Conservation (phyloP, 805 yeast genomes). For the Cyberlindnera japonica region DNA sequence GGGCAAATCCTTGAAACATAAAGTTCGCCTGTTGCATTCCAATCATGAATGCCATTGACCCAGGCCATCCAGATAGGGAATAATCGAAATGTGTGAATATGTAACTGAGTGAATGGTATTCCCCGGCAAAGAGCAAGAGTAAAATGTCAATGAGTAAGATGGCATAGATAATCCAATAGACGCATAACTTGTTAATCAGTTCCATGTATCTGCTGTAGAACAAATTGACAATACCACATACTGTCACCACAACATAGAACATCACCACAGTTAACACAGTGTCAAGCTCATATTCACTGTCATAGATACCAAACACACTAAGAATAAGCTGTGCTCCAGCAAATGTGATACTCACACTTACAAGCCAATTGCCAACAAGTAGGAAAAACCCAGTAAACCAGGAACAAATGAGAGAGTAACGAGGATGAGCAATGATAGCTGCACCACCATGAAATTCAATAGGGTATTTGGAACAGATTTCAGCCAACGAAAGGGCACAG, state of each 20-base stretch:
- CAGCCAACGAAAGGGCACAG: conserved; percentile 71
- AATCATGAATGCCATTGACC: conserved; percentile 63
- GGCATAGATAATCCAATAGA: conserved; percentile 73
- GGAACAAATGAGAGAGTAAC: conserved; percentile 53
- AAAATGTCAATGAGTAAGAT: conserved; percentile 64
- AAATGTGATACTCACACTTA: conserved; percentile 68
- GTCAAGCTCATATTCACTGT: conserved; percentile 56
- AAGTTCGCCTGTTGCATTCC: conserved; percentile 78
- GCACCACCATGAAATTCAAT: conserved; percentile 76
- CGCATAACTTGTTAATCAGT: conserved; percentile 60
- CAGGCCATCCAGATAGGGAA: conserved; percentile 73
- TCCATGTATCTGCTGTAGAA: conserved; percentile 59
- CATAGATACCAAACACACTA: conserved; percentile 59
- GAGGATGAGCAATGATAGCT: conserved; percentile 60
- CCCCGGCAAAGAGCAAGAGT: conserved; percentile 51
- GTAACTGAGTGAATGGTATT: conserved; percentile 54
- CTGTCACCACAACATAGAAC: conserved; percentile 50
- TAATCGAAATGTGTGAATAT: conserved; percentile 69
- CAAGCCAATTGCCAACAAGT: conserved; percentile 73
- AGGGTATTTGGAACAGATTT: conserved; percentile 73
- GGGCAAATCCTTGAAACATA: conserved; percentile 79
- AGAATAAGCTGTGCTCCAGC: conserved; percentile 74
- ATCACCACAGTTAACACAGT: conserved; percentile 51
- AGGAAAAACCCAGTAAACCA: conserved; percentile 82
- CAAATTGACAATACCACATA: conserved; percentile 62